Percentiles rank a stretch among this genome's conserved stretches.
Evolutionary conservation across 148 eudicot species (phyloP).

Genomic region (Fallopia convolvulus): DNA sequence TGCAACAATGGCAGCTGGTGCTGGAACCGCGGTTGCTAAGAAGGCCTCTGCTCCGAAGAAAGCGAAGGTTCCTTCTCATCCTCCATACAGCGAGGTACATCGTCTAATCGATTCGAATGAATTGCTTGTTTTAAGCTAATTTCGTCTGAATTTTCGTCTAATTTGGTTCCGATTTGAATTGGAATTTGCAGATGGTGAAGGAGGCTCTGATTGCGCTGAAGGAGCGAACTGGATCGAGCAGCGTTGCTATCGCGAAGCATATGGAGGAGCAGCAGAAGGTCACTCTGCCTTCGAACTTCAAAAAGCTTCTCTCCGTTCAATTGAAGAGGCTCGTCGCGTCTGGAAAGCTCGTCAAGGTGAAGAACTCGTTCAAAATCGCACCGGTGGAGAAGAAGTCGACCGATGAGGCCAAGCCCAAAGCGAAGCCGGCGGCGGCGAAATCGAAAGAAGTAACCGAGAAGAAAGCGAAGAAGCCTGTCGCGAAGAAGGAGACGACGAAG

Average conservation of each 20-base stretch:
- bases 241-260: conserved; percentile 64
- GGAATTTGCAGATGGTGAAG: conserved; percentile 46
- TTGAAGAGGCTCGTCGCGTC: conserved; percentile 53
- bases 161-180: background rate
- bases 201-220: conserved; percentile 61
- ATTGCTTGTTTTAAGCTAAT: background rate
- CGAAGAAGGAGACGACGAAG: conserved; percentile 17
- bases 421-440: conserved; percentile 20
- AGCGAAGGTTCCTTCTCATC: conserved; percentile 29
- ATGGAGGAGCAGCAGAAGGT: conserved; percentile 70
- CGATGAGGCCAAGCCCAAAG: background rate
- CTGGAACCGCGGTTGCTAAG: conserved; percentile 15
- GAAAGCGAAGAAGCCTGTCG: conserved; percentile 14
- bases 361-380: conserved; percentile 59
- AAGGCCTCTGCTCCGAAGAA: conserved; percentile 29
- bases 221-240: conserved; percentile 81
- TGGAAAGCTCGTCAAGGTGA: conserved; percentile 57
- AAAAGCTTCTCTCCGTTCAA: conserved; percentile 47
- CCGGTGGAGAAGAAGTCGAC: conserved; percentile 22
- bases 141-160: background rate
- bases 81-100: conserved; percentile 32
- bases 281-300: conserved; percentile 46
- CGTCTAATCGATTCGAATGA: background rate
- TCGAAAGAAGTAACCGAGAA: conserved; percentile 18
- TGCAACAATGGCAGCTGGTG: conserved; percentile 21